Evolutionary conservation across 2,329 filamentous ascomycete species (phyloP).

Genomic region (Ceratocystis lukuohia): DNA sequence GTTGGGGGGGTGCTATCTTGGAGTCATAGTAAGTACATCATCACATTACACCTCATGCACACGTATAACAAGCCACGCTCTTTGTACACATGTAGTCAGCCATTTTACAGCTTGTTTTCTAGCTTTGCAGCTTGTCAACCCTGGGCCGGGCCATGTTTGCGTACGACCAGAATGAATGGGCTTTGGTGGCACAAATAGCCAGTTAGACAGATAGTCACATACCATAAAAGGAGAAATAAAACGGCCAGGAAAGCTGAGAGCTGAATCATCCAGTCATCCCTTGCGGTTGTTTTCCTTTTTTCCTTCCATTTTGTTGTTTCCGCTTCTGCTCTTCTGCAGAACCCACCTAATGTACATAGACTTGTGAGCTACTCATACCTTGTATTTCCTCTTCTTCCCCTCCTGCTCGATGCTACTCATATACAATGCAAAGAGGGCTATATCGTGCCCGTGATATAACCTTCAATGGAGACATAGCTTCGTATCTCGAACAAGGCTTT

Average conservation of each 20-base stretch:
- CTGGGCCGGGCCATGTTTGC: background rate
- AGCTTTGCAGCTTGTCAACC: too few relatives aligned
- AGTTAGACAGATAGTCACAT: background rate
- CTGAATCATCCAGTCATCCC: background rate
- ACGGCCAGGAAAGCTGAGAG: background rate
- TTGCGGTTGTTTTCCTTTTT: background rate
- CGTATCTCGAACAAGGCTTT: background rate
- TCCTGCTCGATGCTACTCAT: background rate
- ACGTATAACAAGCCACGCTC: too few relatives aligned
- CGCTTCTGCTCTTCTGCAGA: background rate
- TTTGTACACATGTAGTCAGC: too few relatives aligned
- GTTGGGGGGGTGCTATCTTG: too few relatives aligned
- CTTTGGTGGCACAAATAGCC: background rate
- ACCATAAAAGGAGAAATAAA: too few relatives aligned
- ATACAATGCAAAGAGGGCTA: background rate
- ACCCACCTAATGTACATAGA: background rate
- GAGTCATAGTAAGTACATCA: too few relatives aligned
- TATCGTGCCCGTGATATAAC: background rate
- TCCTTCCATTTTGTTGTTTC: background rate
- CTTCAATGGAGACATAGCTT: conserved; percentile 1
- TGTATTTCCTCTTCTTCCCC: background rate
- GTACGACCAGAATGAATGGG: background rate
- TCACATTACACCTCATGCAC: too few relatives aligned
- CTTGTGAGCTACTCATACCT: background rate
- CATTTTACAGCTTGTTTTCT: too few relatives aligned